Base-by-base conservation (phyloP, 306 rosid genomes). In the Vicia villosa region DNA sequence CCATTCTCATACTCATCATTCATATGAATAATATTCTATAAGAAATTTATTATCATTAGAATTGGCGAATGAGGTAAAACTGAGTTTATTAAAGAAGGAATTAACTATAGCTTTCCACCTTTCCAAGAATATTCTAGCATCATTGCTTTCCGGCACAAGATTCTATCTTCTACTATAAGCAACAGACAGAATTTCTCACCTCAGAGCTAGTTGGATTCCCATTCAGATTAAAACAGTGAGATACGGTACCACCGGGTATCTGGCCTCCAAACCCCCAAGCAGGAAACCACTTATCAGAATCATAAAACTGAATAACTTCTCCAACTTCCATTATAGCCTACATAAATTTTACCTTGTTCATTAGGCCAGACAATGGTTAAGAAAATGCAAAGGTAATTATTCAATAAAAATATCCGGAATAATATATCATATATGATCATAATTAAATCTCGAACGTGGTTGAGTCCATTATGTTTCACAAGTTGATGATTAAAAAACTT, bases 241-340 rank as follows among this genome's bases (percentile, higher is more conserved):
- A 93, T 21, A 93, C 4, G 4, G 51, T 37, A 6, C 83, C 86
- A 64, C 52, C 74, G 6, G 3, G 43, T 46, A 72, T 34, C 72
- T 72, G 79, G 72, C 91, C 97, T 74, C 98, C 97, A 75, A 93
- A 93, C 13, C 98, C 98, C 96, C 97, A 88, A 22, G 96, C 90
- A 20, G 97, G 97, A 81, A 93, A 93, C 20, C 49, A 79, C 70
- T 68, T 83, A 63, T 90, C 89, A 38, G 87, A 77, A 79, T 93
- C 94, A 54, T 93, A 93, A 66, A 93, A 90, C 75, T 93, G 96
- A 77, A 90, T 90, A 70, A 93, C 98, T 69, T 88, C 90, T 26
- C 96, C 98, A 58, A 90, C 94, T 64, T 93, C 90, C 79, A 57
- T 69, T 73, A 93, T 93, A 36, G 93, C 97, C 97, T 93, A 77